Conservation (phyloP, 768 basidiomycete species). For the Tricholoma flavovirens region DNA sequence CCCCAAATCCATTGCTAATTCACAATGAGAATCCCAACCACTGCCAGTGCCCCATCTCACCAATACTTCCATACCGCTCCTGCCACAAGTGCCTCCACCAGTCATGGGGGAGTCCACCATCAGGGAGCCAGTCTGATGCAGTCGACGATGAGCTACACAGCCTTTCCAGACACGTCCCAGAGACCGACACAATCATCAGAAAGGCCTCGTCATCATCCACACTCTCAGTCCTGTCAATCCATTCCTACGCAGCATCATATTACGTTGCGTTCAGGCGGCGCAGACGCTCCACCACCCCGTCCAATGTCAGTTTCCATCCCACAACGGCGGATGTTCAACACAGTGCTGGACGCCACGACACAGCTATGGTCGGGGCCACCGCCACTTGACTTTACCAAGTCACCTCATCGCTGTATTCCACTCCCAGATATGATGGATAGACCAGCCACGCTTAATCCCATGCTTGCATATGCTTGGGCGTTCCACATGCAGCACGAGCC, state of each 20-base stretch:
- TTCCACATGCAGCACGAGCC: neutral
- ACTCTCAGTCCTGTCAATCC: neutral
- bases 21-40: neutral
- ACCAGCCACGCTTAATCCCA: neutral
- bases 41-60: neutral
- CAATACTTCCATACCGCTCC: neutral
- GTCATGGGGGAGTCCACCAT: neutral
- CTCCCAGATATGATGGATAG: neutral
- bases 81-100: neutral
- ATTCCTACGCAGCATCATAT: neutral
- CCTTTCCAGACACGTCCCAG: neutral
- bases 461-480: neutral
- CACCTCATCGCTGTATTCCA: neutral
- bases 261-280: neutral
- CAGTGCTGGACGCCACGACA: neutral
- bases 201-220: neutral
- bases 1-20: neutral
- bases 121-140: neutral
- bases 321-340: neutral
- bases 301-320: neutral
- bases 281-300: neutral
- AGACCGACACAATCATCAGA: neutral
- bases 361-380: neutral
- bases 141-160: neutral
- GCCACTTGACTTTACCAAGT: neutral